Base-by-base conservation (phyloP, 192 early-diverging fungal genomes). In the Geranomyces variabilis region DNA sequence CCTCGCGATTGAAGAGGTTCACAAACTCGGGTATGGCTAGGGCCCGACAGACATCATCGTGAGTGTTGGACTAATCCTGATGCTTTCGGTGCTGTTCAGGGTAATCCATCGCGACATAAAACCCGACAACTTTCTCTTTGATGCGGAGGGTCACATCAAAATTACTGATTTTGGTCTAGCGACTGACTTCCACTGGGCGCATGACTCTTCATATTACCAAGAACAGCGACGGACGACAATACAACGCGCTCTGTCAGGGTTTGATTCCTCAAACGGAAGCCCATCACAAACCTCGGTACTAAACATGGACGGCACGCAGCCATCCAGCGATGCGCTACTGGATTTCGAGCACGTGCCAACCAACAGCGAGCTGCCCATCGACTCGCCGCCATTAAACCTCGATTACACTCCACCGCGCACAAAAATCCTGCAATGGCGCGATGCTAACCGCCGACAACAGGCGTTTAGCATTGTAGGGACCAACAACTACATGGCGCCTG, bases 51-150 rank as follows among this genome's bases (percentile, higher is more conserved):
- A 3, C n/a, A 53, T 9, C n/a, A n/a, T n/a, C n/a, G 51, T 4
- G 51, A 3, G 19, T 17, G 19, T 53, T 53, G 3, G 4, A 24
- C n/a, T 7, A 15, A 4, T 53, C 2, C 4, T 53, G 17, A 24
- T 53, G 51, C 51, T 26, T 53, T 53, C 7, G 19, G 51, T 13
- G 19, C 10, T 47, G 10, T 22, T 45, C 49, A 81, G 81, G 22
- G 76, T 84, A 30, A 75, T 83, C 22, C 84, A 85, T 53, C 67
- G 90, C 9, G 89, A 91, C 65, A 84, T 91, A 62, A 91, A 91
- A 65, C 90, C 90, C 7, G 90, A 91, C 79, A 91, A 91, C 75
- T 88, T 91, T 48, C 69, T 91, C 14, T 88, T 91, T 69, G 83
- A 88, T 73, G 73, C 75, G 2, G 77, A 87, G 13, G 90, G 90